Conservation (phyloP, 345 rosid species). For the Aquilaria sinensis region DNA sequence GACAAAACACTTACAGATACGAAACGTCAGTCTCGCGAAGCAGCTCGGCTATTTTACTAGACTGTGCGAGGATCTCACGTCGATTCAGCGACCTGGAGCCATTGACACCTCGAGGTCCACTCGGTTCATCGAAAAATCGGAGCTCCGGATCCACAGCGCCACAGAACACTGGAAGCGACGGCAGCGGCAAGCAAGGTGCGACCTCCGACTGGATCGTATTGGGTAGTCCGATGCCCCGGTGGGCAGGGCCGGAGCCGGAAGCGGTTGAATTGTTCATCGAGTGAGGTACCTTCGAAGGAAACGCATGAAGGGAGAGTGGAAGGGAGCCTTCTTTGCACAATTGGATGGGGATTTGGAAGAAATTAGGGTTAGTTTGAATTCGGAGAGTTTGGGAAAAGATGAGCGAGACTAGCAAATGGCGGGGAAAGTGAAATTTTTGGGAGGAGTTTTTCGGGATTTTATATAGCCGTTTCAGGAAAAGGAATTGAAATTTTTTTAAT, state of each 20-base stretch:
- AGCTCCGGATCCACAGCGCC: slow-evolving; percentile 72
- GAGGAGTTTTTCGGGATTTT: slow-evolving; percentile 17
- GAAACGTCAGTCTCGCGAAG: slow-evolving; percentile 78
- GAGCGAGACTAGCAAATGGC: slow-evolving; percentile 48
- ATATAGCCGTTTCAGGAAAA: background rate
- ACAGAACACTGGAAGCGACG: slow-evolving; percentile 81
- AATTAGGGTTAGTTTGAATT: slow-evolving; percentile 21
- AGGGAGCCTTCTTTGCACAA: slow-evolving; percentile 10
- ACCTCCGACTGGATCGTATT: slow-evolving; percentile 93
- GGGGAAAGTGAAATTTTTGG: slow-evolving; percentile 47
- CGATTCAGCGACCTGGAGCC: slow-evolving; percentile 50
- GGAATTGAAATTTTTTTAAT: too few species aligned
- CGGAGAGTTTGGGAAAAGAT: slow-evolving; percentile 15
- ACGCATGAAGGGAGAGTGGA: slow-evolving; percentile 30
- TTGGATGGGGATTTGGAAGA: slow-evolving; percentile 13
- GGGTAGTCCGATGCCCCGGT: slow-evolving; percentile 74
- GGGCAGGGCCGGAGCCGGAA: slow-evolving; percentile 33
- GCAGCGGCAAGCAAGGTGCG: slow-evolving; percentile 83
- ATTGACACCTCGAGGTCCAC: slow-evolving; percentile 14
- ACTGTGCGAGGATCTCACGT: slow-evolving; percentile 58
- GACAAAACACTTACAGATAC: slow-evolving; percentile 58
- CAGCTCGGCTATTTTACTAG: slow-evolving; percentile 66
- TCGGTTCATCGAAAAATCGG: slow-evolving; percentile 52
- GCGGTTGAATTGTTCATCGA: slow-evolving; percentile 56
- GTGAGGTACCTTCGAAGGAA: slow-evolving; percentile 9